Evolutionary conservation across 495 filamentous ascomycete genomes (phyloP).

Genomic region (Penicillium mononematosum): DNA sequence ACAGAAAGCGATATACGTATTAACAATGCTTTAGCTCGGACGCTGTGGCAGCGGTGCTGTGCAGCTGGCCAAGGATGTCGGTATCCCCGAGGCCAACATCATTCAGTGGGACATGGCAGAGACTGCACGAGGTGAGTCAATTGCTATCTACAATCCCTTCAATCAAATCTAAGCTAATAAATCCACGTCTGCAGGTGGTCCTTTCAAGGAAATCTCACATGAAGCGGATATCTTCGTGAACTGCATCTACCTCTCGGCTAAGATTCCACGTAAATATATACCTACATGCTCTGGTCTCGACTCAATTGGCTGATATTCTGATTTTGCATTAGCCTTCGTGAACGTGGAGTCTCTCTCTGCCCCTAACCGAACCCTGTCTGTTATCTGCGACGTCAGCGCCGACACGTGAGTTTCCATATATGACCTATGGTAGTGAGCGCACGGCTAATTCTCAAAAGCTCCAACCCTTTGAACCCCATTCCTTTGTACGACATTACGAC

Average conservation of each 20-base stretch:
- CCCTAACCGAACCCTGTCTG: constrained; percentile 70
- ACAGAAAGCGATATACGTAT: neutral
- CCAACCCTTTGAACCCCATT: constrained; percentile 73
- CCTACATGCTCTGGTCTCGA: neutral
- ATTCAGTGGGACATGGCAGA: constrained; percentile 92
- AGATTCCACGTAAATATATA: constrained; percentile 50
- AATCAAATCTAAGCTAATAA: neutral
- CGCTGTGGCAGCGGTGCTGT: constrained; percentile 87
- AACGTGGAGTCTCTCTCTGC: constrained; percentile 63
- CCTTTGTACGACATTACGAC: constrained; percentile 83
- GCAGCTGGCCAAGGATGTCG: constrained; percentile 71
- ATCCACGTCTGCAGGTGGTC: constrained; percentile 53
- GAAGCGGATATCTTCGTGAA: constrained; percentile 74
- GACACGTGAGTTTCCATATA: constrained; percentile 49
- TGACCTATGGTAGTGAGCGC: neutral
- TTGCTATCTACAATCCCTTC: neutral
- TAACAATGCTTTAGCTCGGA: constrained; percentile 52
- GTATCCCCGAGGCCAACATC: constrained; percentile 70
- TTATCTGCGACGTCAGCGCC: constrained; percentile 85
- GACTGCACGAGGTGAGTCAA: constrained; percentile 53
- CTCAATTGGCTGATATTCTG: neutral
- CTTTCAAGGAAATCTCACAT: constrained; percentile 84
- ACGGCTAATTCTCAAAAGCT: constrained; percentile 32
- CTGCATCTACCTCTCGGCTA: constrained; percentile 79
- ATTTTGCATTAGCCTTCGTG: constrained; percentile 53